A percentile compares a stretch with the other conserved stretches of the same genome.
Conservation (phyloP, 257 asterid genomes). For the Gynochthodes officinalis region DNA sequence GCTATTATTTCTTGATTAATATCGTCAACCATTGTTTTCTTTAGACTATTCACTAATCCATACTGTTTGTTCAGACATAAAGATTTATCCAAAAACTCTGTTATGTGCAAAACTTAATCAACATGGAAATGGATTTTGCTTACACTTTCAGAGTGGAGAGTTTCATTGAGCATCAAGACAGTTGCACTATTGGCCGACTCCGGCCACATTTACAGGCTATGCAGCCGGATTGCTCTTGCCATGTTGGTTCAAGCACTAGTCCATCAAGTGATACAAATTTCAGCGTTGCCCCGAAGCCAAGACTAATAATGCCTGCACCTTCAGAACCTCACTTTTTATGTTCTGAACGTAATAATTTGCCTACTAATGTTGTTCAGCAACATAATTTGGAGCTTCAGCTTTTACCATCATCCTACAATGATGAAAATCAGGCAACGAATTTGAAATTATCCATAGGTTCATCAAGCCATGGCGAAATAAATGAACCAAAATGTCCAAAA, state of each 20-base stretch:
- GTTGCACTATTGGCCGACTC: constrained; percentile 46
- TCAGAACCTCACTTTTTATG: constrained; percentile 11
- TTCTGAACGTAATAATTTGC: background rate
- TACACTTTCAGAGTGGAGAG: constrained; percentile 60
- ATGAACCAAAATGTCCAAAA: background rate
- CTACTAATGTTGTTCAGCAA: background rate
- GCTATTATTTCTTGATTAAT: background rate
- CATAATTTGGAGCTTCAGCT: constrained; percentile 66
- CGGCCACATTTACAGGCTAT: constrained; percentile 38
- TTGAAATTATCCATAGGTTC: constrained; percentile 35
- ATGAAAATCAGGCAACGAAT: constrained; percentile 19
- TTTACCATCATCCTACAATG: constrained; percentile 31
- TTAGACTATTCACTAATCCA: background rate
- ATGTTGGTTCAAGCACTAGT: constrained; percentile 55
- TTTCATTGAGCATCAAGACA: constrained; percentile 76
- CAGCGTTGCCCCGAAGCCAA: constrained; percentile 20
- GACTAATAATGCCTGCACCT: constrained; percentile 18
- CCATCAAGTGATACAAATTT: constrained; percentile 42
- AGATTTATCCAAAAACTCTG: no score
- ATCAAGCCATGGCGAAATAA: constrained; percentile 1
- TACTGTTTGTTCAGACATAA: no score
- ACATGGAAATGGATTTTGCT: background rate
- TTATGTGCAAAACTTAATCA: background rate
- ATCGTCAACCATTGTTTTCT: no score
- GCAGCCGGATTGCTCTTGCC: constrained; percentile 42